phyloP scores from a whole-genome alignment of 176 grass and related monocot species.

The Panicum miliaceum region DNA sequence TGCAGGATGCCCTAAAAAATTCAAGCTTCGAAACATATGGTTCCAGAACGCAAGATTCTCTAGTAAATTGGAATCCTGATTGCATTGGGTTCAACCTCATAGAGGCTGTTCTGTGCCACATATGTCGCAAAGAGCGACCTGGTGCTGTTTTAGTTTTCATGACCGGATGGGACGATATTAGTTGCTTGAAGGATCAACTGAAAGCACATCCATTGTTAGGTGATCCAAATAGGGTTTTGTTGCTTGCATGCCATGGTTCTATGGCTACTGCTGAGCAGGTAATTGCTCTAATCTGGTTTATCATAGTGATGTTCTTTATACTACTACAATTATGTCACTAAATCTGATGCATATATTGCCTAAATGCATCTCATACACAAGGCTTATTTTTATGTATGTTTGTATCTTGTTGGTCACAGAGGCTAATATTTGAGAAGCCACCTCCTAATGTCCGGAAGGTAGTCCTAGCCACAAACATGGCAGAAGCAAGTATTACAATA shows the following conservation, averaged over 20 bases:
- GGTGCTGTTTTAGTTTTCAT: conserved; percentile 96
- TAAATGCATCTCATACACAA: conserved; percentile 33
- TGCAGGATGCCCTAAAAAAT: conserved; percentile 83
- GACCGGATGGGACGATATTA: conserved; percentile 99
- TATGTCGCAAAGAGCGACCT: conserved; percentile 88
- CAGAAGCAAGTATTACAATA: conserved; percentile 99
- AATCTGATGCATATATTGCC: neutral
- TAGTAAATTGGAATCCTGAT: conserved; percentile 91
- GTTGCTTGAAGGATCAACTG: conserved; percentile 90
- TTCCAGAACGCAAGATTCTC: conserved; percentile 85
- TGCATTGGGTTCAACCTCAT: conserved; percentile 97
- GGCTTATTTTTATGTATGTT: conserved; percentile 69
- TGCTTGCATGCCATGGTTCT: conserved; percentile 95
- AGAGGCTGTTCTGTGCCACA: conserved; percentile 92
- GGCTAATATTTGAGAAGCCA: conserved; percentile 90
- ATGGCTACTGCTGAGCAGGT: conserved; percentile 99
- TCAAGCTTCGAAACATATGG: conserved; percentile 80
- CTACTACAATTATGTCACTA: neutral
- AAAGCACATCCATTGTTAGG: conserved; percentile 91
- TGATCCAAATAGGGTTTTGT: conserved; percentile 86
- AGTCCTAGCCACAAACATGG: conserved; percentile 98
- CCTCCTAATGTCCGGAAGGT: conserved; percentile 92
- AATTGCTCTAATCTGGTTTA: conserved; percentile 27
- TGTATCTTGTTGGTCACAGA: conserved; percentile 48
- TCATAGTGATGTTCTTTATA: conserved; percentile 13